Evolutionary conservation across 1,284 basidiomycete genomes (phyloP).

Genomic region (Trichosporon sp.): DNA sequence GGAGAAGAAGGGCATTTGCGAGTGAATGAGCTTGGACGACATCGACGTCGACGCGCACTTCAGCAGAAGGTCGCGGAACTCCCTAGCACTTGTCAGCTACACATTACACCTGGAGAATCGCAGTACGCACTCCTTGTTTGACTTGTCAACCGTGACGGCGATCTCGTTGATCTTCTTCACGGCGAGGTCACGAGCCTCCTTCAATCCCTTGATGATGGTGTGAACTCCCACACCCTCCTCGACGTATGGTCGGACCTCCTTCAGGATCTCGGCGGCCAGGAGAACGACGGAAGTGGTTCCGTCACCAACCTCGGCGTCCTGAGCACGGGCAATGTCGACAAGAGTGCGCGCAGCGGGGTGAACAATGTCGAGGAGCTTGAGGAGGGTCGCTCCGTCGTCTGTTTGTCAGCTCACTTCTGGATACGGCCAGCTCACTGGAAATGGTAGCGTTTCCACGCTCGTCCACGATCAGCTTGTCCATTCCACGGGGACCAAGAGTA

Average conservation of each 20-base stretch:
- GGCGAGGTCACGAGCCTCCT: slow-evolving; percentile 83
- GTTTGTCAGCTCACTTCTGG: slow-evolving; percentile 23
- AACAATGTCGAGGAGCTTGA: slow-evolving; percentile 95
- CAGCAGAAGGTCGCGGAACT: slow-evolving; percentile 88
- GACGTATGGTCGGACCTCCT: slow-evolving; percentile 87
- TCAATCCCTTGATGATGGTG: slow-evolving; percentile 95
- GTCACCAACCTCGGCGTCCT: slow-evolving; percentile 98
- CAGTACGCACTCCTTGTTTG: slow-evolving; percentile 75
- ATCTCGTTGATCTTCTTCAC: slow-evolving; percentile 84
- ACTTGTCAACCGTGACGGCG: slow-evolving; percentile 87
- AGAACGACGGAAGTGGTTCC: slow-evolving; percentile 96
- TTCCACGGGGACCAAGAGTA: slow-evolving; percentile 96
- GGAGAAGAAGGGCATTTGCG: slow-evolving; percentile 98
- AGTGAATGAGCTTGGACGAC: slow-evolving; percentile 99
- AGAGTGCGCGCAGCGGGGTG: slow-evolving; percentile 95
- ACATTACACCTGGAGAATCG: background rate
- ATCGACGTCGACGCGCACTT: slow-evolving; percentile 98
- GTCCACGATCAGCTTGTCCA: slow-evolving; percentile 93
- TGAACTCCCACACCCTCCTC: slow-evolving; percentile 98
- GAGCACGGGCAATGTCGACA: slow-evolving; percentile 95
- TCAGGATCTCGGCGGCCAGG: slow-evolving; percentile 89
- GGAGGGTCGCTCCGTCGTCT: slow-evolving; percentile 94
- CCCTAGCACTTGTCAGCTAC: slow-evolving; percentile 59
- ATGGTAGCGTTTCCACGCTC: slow-evolving; percentile 94
- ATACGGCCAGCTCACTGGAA: slow-evolving; percentile 63